Base-by-base conservation (phyloP, 2,329 filamentous ascomycete species). In the Botrytis cinerea region DNA sequence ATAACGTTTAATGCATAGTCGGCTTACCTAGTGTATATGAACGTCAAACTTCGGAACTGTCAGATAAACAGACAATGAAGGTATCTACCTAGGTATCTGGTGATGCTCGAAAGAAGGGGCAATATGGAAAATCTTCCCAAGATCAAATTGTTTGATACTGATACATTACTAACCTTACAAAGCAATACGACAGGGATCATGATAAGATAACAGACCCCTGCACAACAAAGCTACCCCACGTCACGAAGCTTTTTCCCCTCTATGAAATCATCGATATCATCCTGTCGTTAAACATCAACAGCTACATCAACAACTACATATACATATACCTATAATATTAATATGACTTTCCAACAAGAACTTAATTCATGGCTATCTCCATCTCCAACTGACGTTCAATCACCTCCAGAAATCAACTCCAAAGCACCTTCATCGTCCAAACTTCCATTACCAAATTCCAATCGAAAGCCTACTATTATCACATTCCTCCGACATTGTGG, bases 401-500 rank as follows among this genome's bases (percentile, higher is more conserved):
- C 85, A 1, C 78, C 83, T 18, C 90, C 89, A 16, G 80, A 84
- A 70, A 82, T 89, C 45, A 89, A 88, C 75, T 80, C 84, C 48
- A 83, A 84, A 75, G 90, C 90, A 1, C 91, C 90, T 1, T 84
- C 83, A 9, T 85, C 87, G 76, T 84, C 40, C 84, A 61, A 85
- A 74, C 82, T 93, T 9, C 79, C 80, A 12, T 81, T 92, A n/a
- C 86, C 87, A 1, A 81, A 82, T 75, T 78, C 86, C 0, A 82
- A 83, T 76, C 81, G 81, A 38, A 89, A 87, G 77, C 88, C 89
- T 0, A 88, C 87, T 0, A 80, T 94, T 1, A 82, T 94, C 32
- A 86, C 89, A 25, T 94, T 94, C 78, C 84, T 94, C 9, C 85
- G 92, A 48, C 91, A 93, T 80, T 93, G 91, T 80, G 92, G 91